Percentiles rank a stretch among this genome's conserved stretches.
Conservation (phyloP, 768 basidiomycete species). For the Lentinula guzmanii region DNA sequence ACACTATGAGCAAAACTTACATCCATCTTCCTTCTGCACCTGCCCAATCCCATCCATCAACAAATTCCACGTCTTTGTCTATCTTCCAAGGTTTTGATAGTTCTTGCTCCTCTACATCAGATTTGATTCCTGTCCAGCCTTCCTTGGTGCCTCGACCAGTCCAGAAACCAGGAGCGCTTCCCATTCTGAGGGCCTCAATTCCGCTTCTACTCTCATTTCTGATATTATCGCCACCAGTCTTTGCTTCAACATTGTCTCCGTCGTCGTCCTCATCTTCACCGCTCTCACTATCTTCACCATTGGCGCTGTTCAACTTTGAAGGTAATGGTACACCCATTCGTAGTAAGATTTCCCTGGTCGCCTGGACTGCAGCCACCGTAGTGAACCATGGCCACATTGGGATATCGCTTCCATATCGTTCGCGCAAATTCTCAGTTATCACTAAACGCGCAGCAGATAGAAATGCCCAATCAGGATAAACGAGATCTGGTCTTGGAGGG, state of each 20-base stretch:
- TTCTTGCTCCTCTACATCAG: not conserved
- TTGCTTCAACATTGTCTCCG: not conserved
- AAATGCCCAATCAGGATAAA: slow-evolving; percentile 44
- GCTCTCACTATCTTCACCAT: not conserved
- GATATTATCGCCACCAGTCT: not conserved
- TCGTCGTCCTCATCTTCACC: not conserved
- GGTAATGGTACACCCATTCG: slow-evolving; percentile 1
- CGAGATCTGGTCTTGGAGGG: slow-evolving; percentile 20
- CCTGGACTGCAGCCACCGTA: not conserved
- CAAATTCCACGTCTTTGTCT: slow-evolving; percentile 13
- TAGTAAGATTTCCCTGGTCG: not conserved
- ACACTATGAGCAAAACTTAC: slow-evolving; percentile 22
- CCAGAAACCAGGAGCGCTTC: slow-evolving; percentile 38
- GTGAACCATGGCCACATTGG: slow-evolving; percentile 7
- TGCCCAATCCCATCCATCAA: slow-evolving; percentile 54
- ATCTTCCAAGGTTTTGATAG: not conserved
- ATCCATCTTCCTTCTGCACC: slow-evolving; percentile 49
- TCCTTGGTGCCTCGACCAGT: slow-evolving; percentile 13
- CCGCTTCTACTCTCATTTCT: not conserved
- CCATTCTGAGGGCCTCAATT: slow-evolving; percentile 32
- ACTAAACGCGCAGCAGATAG: slow-evolving; percentile 44
- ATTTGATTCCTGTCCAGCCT: slow-evolving; percentile 7
- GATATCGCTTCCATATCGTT: not conserved
- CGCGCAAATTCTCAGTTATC: slow-evolving; percentile 41
- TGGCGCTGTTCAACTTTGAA: not conserved